Evolutionary conservation across 805 yeast species (phyloP), one percentile per base, ranked within the genome.

Genomic region (Pichia californica): DNA sequence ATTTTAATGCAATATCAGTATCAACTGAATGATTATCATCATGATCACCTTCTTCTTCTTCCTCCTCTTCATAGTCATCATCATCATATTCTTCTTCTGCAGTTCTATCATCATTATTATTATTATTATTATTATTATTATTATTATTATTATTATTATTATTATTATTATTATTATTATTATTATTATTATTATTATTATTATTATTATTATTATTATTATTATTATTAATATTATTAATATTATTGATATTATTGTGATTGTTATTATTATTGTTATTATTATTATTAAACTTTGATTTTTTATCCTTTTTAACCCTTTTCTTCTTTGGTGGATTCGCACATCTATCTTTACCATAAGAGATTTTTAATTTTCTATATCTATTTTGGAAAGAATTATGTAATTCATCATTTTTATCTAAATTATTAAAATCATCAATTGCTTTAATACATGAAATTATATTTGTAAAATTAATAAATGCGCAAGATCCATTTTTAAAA

Each of bases 291-390:
- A n/a, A n/a, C n/a, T n/a, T n/a, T 16, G 9, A 52, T 59, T 48
- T 49, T 65, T 50, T 62, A 50, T 56, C 66, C 63, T 67, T 77
- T 58, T 62, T 71, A 60, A 58, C 63, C 51, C 56, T 66, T 56
- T 53, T 71, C 43, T 58, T 54, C 64, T 75, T 83, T 46, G 79
- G 82, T 27, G 75, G 86, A 55, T 83, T 83, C 3, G 83, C 94
- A 66, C 94, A 84, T 56, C 94, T 70, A 62, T 84, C 94, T 30
- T 59, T 59, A 36, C 88, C 94, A 61, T 73, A 84, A 39, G 77
- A 74, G 36, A 84, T 77, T 47, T 78, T 77, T 52, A 78, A 76
- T 5, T 69, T 65, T 33, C 54, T 53, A 54, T 83, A 84, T 50
- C 70, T 71, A 27, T 69, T 62, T 46, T 65, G 61, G 30, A 70